phyloP scores from a whole-genome alignment of 139 green algal species.

The Volvox reticuliferus region DNA sequence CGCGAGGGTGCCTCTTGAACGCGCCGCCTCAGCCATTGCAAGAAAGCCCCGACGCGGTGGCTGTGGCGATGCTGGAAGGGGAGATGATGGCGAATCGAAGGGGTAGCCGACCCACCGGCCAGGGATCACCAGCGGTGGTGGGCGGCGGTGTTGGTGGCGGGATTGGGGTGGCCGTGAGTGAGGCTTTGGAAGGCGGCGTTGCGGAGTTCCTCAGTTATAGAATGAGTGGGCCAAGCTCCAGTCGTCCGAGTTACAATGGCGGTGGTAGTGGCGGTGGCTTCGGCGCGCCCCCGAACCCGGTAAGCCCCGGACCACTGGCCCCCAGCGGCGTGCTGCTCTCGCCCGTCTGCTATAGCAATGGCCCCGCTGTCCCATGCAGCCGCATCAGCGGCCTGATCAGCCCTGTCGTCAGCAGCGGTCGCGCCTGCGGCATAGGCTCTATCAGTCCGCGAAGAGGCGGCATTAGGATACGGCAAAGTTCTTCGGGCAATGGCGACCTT shows the following conservation, averaged over 20 bases:
- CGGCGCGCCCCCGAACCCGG: neutral
- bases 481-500: neutral
- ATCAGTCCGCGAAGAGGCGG: neutral
- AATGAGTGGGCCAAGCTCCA: neutral
- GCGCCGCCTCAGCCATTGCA: neutral
- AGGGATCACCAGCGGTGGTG: neutral
- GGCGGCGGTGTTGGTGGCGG: neutral
- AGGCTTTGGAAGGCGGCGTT: neutral
- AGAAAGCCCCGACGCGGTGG: neutral
- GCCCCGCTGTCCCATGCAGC: neutral
- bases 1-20: neutral
- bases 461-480: neutral
- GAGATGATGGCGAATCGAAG: neutral
- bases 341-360: neutral
- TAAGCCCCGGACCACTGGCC: neutral
- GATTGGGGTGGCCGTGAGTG: neutral
- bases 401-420: neutral
- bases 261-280: too few relatives aligned
- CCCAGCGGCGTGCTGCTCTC: neutral
- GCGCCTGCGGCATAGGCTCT: neutral
- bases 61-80: neutral
- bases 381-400: neutral
- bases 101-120: neutral
- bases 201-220: neutral
- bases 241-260: neutral